Percentiles rank a stretch among this genome's conserved stretches.
phyloP scores from a whole-genome alignment of 1,284 basidiomycete genomes.

The Flammula alnicola region DNA sequence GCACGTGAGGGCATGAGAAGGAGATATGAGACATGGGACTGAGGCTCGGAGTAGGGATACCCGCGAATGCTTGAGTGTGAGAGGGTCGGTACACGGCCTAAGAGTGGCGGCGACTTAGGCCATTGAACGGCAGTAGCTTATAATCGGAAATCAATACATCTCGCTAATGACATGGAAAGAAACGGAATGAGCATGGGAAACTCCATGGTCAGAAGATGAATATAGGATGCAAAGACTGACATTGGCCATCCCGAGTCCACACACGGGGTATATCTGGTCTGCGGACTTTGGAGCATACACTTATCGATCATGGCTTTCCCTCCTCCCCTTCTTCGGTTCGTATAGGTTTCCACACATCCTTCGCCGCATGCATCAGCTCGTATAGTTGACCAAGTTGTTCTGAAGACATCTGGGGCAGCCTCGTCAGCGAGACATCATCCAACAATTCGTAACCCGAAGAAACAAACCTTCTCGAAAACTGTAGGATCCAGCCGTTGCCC shows the following conservation, averaged over 20 bases:
- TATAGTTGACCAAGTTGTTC: conserved; percentile 92
- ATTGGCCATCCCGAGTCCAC: not conserved
- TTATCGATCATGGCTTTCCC: conserved; percentile 15
- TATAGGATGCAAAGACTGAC: conserved; percentile 1
- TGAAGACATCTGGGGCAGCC: conserved; percentile 83
- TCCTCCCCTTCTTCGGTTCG: conserved; percentile 27
- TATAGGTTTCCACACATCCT: conserved; percentile 79
- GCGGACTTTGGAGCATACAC: not conserved
- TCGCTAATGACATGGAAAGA: not conserved
- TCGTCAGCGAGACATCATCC: conserved; percentile 4
- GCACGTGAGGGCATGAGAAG: not conserved
- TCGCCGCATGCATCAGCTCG: conserved; percentile 89
- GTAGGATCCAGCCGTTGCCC: conserved; percentile 79
- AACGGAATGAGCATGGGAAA: conserved; percentile 6
- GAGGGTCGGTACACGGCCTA: too few relatives aligned
- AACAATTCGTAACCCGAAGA: conserved; percentile 3
- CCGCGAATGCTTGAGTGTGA: too few relatives aligned
- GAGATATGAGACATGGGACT: too few relatives aligned
- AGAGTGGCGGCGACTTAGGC: too few relatives aligned
- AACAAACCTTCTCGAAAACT: conserved; percentile 76
- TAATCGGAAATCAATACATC: not conserved
- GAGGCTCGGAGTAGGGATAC: too few relatives aligned
- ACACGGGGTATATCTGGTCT: not conserved
- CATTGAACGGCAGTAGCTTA: not conserved
- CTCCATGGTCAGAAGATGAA: too few relatives aligned